Evolutionary conservation across 345 rosid species (phyloP).

Genomic region (Gossypium anomalum): DNA sequence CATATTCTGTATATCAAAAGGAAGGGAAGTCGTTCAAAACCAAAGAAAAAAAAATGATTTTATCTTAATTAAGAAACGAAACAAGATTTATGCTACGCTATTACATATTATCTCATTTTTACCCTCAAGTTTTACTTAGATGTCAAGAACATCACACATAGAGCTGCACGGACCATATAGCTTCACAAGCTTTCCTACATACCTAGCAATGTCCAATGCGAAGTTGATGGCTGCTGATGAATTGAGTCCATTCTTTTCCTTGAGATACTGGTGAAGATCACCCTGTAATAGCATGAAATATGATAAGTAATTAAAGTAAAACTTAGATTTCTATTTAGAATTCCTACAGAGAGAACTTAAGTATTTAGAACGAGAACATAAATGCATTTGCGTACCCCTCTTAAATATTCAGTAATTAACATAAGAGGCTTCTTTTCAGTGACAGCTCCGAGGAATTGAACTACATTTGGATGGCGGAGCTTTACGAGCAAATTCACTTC

Average conservation of each 20-base stretch:
- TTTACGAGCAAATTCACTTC: slow-evolving; percentile 95
- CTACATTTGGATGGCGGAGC: slow-evolving; percentile 98
- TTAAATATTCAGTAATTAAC: slow-evolving; percentile 88
- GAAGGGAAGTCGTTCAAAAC: neutral
- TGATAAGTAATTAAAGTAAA: neutral
- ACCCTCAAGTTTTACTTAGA: neutral
- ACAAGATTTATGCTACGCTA: neutral
- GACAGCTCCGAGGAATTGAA: slow-evolving; percentile 97
- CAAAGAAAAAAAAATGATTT: neutral
- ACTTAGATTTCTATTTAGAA: slow-evolving; percentile 1
- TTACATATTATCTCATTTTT: neutral
- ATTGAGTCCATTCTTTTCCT: slow-evolving; percentile 86
- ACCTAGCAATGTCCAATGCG: slow-evolving; percentile 96
- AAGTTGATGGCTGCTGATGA: slow-evolving; percentile 86
- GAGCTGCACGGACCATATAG: neutral
- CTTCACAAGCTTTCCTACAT: neutral
- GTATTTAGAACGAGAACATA: slow-evolving; percentile 18
- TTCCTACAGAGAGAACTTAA: slow-evolving; percentile 8
- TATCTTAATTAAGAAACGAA: neutral
- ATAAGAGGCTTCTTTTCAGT: slow-evolving; percentile 97
- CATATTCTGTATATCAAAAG: neutral
- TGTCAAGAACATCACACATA: neutral
- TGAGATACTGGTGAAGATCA: slow-evolving; percentile 93
- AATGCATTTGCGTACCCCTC: slow-evolving; percentile 62
- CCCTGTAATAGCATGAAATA: slow-evolving; percentile 51